A percentile compares a stretch with the other conserved stretches of the same genome.
Conservation (phyloP, 495 filamentous ascomycete genomes). For the Evernia prunastri region DNA sequence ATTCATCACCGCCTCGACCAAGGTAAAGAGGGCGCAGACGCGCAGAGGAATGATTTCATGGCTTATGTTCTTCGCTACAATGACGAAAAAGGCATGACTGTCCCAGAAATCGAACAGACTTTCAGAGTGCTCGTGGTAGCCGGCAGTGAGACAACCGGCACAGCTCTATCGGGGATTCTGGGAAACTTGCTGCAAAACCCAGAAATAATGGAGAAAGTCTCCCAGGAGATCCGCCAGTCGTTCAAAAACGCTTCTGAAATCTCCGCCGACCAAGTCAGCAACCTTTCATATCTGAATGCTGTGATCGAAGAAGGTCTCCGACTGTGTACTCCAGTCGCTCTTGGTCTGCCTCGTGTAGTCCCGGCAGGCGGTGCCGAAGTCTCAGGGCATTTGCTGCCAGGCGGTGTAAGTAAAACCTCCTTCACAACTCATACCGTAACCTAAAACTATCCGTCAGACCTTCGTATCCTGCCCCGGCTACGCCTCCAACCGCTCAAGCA, state of each 20-base stretch:
- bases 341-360: conserved; percentile 40
- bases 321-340: conserved; percentile 45
- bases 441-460: conserved; percentile 9
- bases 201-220: conserved; percentile 33
- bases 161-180: conserved; percentile 35
- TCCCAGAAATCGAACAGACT: conserved; percentile 32
- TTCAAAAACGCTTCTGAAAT: conserved; percentile 31
- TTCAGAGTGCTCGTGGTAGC: conserved; percentile 38
- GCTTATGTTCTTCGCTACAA: conserved; percentile 29
- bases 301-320: conserved; percentile 49
- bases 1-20: conserved; percentile 8
- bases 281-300: conserved; percentile 42
- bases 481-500: conserved; percentile 30
- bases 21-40: conserved; percentile 19
- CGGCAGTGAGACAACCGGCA: conserved; percentile 47
- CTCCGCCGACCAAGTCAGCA: conserved; percentile 30
- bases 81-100: conserved; percentile 22
- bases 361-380: conserved; percentile 34
- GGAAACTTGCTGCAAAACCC: conserved; percentile 37
- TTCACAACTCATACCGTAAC: background rate
- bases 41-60: conserved; percentile 26
- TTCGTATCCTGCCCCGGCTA: conserved; percentile 31
- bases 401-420: background rate
- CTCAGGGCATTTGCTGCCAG: conserved; percentile 5
- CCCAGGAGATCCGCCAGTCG: conserved; percentile 37